Percentiles rank a stretch among this genome's conserved stretches.
Conservation (phyloP, 1,284 basidiomycete species). For the Naganishia sp. region DNA sequence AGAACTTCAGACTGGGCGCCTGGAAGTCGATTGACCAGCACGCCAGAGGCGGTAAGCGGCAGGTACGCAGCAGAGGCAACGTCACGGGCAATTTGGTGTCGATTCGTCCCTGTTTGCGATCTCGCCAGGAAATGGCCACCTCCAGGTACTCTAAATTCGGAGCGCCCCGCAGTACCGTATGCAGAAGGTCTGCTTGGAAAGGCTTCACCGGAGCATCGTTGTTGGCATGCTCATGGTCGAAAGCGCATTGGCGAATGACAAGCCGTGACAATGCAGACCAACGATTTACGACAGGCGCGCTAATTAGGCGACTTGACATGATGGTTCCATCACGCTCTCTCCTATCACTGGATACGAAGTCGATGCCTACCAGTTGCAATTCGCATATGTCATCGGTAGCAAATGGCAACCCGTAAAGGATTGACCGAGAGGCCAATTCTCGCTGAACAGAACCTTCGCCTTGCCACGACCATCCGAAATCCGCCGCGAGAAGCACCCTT, state of each 20-base stretch:
- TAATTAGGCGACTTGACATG: neutral
- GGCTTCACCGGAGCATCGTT: too few species aligned
- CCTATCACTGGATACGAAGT: too few species aligned
- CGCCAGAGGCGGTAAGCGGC: neutral
- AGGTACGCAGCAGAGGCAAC: neutral
- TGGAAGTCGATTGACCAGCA: slow-evolving; percentile 6
- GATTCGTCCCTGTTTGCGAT: too few species aligned
- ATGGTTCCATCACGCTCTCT: too few species aligned
- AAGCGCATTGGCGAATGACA: neutral
- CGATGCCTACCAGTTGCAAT: too few species aligned
- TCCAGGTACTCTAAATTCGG: slow-evolving; percentile 12
- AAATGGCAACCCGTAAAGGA: too few species aligned
- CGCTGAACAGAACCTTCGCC: too few species aligned
- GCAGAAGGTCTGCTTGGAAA: slow-evolving; percentile 4
- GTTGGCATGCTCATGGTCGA: neutral
- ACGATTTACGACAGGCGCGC: neutral
- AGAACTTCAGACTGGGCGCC: neutral
- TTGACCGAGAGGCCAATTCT: too few species aligned
- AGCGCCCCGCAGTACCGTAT: neutral
- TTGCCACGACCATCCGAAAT: too few species aligned
- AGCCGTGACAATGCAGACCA: neutral
- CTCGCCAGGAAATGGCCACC: neutral
- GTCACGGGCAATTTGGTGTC: neutral
- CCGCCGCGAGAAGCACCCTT: too few species aligned
- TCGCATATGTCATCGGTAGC: too few species aligned